Base-by-base conservation (phyloP, 2,329 filamentous ascomycete genomes). In the Trichothecium sympodiale region DNA sequence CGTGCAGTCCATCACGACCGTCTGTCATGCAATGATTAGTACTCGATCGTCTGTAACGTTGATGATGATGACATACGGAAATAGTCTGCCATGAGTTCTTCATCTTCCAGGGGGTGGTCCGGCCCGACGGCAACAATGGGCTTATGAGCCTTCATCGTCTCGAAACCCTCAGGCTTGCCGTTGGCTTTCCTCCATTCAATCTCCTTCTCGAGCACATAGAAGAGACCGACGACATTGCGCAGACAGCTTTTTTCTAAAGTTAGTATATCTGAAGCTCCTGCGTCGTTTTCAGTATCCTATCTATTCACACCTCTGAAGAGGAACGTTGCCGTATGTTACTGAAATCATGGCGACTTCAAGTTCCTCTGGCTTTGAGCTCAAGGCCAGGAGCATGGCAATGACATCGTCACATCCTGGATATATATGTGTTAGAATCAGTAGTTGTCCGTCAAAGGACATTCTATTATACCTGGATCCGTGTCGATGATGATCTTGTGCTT, bases 251-350 rank as follows among this genome's bases (percentile, higher is more conserved):
- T 4, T 12, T 15, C 14, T 0, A 18, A 17, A 6, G 17, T 47
- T 17, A 46, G 34, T 7, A 13, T 13, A 8, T n/a, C n/a, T n/a
- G n/a, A n/a, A n/a, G n/a, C n/a, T n/a, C n/a, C n/a, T n/a, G n/a
- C n/a, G n/a, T n/a, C n/a, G n/a, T n/a, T n/a, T n/a, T n/a, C n/a
- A 12, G 10, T 31, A 17, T 16, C 5, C 28, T n/a, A 6, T 16
- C 12, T 17, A 12, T 9, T 45, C 62, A 41, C 57, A 86, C 83
- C 77, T 88, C 43, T 87, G 71, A 13, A 94, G 76, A 46, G 88
- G 78, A 16, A 96, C 84, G 54, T 98, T 98, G 38, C 91, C 91
- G 57, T 91, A 95, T 1, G 88, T 94, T 41, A 95, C 71, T 2
- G 87, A 94, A 38, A 98, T 69, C 57, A 96, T 71, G 32, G 83